Evolutionary conservation across 202 grass and related monocot genomes (phyloP).

Genomic region (Miscanthus sacchariflorus): DNA sequence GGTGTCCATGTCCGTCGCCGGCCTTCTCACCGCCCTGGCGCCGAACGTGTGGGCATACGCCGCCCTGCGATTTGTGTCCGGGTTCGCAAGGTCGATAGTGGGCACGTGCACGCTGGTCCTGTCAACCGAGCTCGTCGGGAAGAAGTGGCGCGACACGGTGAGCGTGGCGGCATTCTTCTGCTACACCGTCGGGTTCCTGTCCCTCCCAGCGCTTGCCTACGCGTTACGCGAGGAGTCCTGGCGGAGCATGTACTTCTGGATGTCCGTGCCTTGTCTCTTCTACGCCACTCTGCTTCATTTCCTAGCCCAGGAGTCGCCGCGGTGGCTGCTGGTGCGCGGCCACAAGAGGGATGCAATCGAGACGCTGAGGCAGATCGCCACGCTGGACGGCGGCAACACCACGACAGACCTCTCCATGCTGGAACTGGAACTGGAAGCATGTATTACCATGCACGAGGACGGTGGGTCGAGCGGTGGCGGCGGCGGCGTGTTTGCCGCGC

Average conservation of each 20-base stretch:
- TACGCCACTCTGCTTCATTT: too few species aligned
- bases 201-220: constrained; percentile 71
- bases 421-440: background rate
- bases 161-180: constrained; percentile 66
- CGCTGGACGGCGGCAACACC: constrained; percentile 36
- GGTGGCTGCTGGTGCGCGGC: constrained; percentile 91
- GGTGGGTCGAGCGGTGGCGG: background rate
- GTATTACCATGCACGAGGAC: constrained; percentile 10
- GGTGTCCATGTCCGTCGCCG: constrained; percentile 68
- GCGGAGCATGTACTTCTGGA: constrained; percentile 74
- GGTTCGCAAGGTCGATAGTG: constrained; percentile 66
- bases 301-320: constrained; percentile 78
- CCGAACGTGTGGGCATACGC: constrained; percentile 83
- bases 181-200: constrained; percentile 76
- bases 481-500: constrained; percentile 47
- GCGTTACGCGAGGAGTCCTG: constrained; percentile 55
- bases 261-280: constrained; percentile 54
- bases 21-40: constrained; percentile 53
- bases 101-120: constrained; percentile 67
- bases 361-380: constrained; percentile 45
- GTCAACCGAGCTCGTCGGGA: constrained; percentile 63
- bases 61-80: constrained; percentile 59
- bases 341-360: constrained; percentile 62
- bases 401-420: constrained; percentile 59
- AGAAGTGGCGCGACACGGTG: constrained; percentile 65